phyloP scores from a whole-genome alignment of 768 basidiomycete genomes.

The Tremella yokohamensis region DNA sequence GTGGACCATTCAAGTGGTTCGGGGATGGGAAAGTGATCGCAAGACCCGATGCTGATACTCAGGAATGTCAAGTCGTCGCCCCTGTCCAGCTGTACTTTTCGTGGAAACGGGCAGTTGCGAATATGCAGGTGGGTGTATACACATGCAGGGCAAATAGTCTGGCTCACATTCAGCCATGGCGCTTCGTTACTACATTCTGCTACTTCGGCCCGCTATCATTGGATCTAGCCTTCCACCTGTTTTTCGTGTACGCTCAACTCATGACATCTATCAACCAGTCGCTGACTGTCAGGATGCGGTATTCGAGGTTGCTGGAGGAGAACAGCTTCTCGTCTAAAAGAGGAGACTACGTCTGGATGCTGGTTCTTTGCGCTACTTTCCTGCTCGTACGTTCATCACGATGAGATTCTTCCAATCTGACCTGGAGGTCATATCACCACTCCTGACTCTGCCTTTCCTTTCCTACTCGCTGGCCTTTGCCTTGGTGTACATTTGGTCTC shows the following conservation, averaged over 20 bases:
- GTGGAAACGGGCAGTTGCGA: conserved; percentile 74
- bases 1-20: too few species aligned
- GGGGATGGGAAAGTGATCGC: not conserved
- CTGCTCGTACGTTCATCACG: conserved; percentile 65
- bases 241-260: conserved; percentile 79
- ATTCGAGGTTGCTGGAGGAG: conserved; percentile 94
- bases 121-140: conserved; percentile 63
- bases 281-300: conserved; percentile 72
- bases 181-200: conserved; percentile 83
- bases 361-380: conserved; percentile 76
- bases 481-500: conserved; percentile 94
- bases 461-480: conserved; percentile 90
- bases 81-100: conserved; percentile 91
- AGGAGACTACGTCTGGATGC: conserved; percentile 94
- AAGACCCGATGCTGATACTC: not conserved
- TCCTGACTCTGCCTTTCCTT: conserved; percentile 88
- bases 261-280: not conserved
- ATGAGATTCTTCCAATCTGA: conserved; percentile 6
- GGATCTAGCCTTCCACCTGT: conserved; percentile 93
- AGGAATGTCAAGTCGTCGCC: conserved; percentile 92
- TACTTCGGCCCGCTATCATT: conserved; percentile 92
- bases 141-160: not conserved
- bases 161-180: conserved; percentile 65
- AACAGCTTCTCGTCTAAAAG: conserved; percentile 84
- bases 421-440: conserved; percentile 68